phyloP scores from a whole-genome alignment of 2,329 filamentous ascomycete species.

The Curvularia spicifera region DNA sequence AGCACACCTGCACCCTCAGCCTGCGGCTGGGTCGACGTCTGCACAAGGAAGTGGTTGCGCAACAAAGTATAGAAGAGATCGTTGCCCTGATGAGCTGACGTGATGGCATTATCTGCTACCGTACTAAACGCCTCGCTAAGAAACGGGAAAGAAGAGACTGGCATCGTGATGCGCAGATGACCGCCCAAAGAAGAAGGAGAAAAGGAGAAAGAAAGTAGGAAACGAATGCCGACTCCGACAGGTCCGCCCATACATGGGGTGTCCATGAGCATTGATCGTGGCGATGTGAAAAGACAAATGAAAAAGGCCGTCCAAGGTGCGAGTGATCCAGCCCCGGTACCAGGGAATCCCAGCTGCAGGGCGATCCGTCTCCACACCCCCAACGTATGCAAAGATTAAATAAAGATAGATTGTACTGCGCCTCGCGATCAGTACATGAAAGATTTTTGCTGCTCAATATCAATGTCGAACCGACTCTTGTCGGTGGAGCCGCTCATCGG shows the following conservation, averaged over 20 bases:
- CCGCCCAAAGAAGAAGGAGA: slow-evolving; percentile 17
- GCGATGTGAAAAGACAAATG: slow-evolving; percentile 21
- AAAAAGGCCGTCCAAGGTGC: slow-evolving; percentile 4
- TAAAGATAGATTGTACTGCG: slow-evolving; percentile 19
- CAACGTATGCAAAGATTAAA: slow-evolving; percentile 27
- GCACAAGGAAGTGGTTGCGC: not conserved
- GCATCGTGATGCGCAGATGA: slow-evolving; percentile 9
- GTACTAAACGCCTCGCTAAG: slow-evolving; percentile 9
- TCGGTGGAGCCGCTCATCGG: slow-evolving; percentile 46
- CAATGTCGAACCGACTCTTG: slow-evolving; percentile 44
- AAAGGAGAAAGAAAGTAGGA: not conserved
- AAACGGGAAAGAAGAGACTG: slow-evolving; percentile 3
- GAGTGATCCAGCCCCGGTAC: slow-evolving; percentile 14
- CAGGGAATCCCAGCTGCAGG: slow-evolving; percentile 23
- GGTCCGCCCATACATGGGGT: slow-evolving; percentile 20
- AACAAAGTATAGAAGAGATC: slow-evolving; percentile 6
- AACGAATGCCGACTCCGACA: slow-evolving; percentile 22
- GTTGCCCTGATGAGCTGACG: slow-evolving; percentile 1
- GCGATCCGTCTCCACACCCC: slow-evolving; percentile 19
- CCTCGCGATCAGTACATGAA: slow-evolving; percentile 44
- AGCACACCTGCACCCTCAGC: slow-evolving; percentile 1
- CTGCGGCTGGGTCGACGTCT: not conserved
- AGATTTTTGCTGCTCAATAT: slow-evolving; percentile 46
- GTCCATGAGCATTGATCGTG: slow-evolving; percentile 21
- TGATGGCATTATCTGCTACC: slow-evolving; percentile 16